Evolutionary conservation across 2,329 filamentous ascomycete species (phyloP), one percentile per base, ranked within the genome.

Genomic region (Tolypocladium ophioglossoides): DNA sequence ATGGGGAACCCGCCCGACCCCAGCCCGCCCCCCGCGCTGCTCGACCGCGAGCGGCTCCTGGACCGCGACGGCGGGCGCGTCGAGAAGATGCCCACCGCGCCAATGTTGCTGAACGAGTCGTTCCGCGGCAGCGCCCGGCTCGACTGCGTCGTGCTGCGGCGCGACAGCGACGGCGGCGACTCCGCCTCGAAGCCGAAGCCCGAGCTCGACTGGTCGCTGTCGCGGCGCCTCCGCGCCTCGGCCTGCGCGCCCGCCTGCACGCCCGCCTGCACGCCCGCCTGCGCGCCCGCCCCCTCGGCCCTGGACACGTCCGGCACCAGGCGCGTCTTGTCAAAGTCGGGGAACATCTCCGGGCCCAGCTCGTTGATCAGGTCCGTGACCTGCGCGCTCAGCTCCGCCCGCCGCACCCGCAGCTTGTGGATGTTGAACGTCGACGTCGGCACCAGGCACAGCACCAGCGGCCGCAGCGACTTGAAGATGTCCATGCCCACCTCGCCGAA

Each of bases 401-500:
- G 84, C 57, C 82, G 78, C 60, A 81, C 74, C 55, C 90, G 84
- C 51, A 99, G 80, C 62, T 86, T 86, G 58, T 89, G 82, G 50
- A 99, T 82, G 55, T 87, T 89, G 72, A 91, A 95, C 68, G 84
- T 86, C 1, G 89, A 92, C 5, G 84, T 84, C 1, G 94, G 94
- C 63, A 87, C 87, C 64, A 97, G 79, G 59, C 89, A 94, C 37
- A 96, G 78, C 48, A 95, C 76, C 11, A 99, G 80, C 7, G 94
- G 94, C 11, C 90, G 83, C 18, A 99, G 79, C 0, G 92, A 97
- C 72, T 97, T 99, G 74, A 94, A 76, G 54, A 99, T 96, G 66
- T 99, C 94, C 91, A 99, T 96, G 52, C 92, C 94, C n/a, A 95
- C 86, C 72, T 99, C 94, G 49, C 94, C 94, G 61, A 97, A 95